A percentile compares a stretch with the other conserved stretches of the same genome.
Evolutionary conservation across 2,329 filamentous ascomycete genomes (phyloP).

Genomic region (Hypomyces perniciosus): DNA sequence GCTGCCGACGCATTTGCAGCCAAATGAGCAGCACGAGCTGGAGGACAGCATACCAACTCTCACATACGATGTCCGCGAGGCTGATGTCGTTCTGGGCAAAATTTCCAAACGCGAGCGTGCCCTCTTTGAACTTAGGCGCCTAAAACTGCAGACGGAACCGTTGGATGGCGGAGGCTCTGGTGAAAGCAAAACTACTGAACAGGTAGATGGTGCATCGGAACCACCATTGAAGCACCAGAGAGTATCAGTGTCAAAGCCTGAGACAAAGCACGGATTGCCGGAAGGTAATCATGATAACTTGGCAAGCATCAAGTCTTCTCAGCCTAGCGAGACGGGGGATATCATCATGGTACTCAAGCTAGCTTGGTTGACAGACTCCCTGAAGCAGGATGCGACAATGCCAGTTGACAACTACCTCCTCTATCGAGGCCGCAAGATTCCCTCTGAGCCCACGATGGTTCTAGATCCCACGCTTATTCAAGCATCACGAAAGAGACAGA

Average conservation of each 20-base stretch:
- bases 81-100: slow-evolving; percentile 67
- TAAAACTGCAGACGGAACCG: slow-evolving; percentile 53
- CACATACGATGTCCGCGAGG: slow-evolving; percentile 67
- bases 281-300: neutral
- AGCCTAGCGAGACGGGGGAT: neutral
- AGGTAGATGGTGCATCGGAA: neutral
- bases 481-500: neutral
- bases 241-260: slow-evolving; percentile 14
- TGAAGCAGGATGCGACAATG: slow-evolving; percentile 38
- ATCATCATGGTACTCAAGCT: slow-evolving; percentile 51
- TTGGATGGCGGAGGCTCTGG: slow-evolving; percentile 8
- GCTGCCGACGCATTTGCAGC: slow-evolving; percentile 61
- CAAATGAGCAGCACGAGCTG: slow-evolving; percentile 55
- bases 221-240: slow-evolving; percentile 14
- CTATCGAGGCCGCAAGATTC: slow-evolving; percentile 42
- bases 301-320: too few relatives aligned
- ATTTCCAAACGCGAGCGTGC: slow-evolving; percentile 65
- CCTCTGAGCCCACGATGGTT: neutral
- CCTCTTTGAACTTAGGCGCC: slow-evolving; percentile 67
- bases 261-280: too few relatives aligned
- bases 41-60: slow-evolving; percentile 60
- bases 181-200: neutral
- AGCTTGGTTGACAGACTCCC: slow-evolving; percentile 51
- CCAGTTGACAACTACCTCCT: slow-evolving; percentile 47
- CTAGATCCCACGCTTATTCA: neutral